Evolutionary conservation across 2,329 filamentous ascomycete species (phyloP).

Genomic region (Phyllosticta citrichinensis): DNA sequence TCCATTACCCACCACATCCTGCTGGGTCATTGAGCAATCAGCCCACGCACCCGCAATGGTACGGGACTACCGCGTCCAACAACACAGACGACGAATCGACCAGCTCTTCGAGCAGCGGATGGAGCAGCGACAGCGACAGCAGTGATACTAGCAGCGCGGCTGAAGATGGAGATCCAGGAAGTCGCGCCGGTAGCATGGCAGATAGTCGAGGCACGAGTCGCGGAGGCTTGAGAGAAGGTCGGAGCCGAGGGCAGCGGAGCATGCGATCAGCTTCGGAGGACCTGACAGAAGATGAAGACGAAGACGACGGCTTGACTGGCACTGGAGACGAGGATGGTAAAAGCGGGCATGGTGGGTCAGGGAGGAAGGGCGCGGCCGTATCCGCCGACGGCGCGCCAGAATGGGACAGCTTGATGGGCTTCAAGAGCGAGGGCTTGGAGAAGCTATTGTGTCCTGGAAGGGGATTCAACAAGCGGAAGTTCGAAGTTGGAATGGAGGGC

Average conservation of each 20-base stretch:
- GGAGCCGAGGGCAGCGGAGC: constrained; percentile 17
- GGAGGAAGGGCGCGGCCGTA: constrained; percentile 11
- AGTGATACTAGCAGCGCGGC: constrained; percentile 21
- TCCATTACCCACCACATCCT: constrained; percentile 32
- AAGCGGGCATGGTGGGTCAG: constrained; percentile 6
- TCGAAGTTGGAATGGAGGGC: constrained; percentile 31
- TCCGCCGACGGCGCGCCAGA: constrained; percentile 23
- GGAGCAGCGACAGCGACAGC: constrained; percentile 24
- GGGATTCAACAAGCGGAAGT: constrained; percentile 30
- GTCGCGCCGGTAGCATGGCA: constrained; percentile 2
- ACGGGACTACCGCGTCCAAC: constrained; percentile 26
- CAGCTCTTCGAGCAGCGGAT: not conserved
- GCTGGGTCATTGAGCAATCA: constrained; percentile 24
- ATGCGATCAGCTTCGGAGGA: constrained; percentile 18
- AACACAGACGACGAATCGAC: constrained; percentile 20
- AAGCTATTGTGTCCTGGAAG: constrained; percentile 29
- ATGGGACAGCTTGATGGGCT: constrained; percentile 30
- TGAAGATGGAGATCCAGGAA: constrained; percentile 19
- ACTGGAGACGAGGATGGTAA: constrained; percentile 11
- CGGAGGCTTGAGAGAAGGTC: constrained; percentile 22
- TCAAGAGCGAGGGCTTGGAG: constrained; percentile 29
- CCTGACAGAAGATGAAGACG: constrained; percentile 23
- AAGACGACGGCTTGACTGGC: constrained; percentile 24
- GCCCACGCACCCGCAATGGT: constrained; percentile 26
- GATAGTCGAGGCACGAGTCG: constrained; percentile 25